Percentiles rank a stretch among this genome's conserved stretches.
phyloP scores from a whole-genome alignment of 805 yeast genomes.

The Candida ulmi region DNA sequence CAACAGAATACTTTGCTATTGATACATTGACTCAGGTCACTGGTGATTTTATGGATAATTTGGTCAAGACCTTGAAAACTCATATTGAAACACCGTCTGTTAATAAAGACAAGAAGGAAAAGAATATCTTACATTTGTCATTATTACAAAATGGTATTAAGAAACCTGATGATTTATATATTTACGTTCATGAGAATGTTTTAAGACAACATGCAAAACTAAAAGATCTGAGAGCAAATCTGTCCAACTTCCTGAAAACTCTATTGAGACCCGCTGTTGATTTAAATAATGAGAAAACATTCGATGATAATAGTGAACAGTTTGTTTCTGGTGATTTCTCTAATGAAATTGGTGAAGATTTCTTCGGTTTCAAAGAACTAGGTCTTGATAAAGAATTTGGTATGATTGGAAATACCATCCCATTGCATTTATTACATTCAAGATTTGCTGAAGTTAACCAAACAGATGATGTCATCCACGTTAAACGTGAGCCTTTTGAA shows the following conservation, averaged over 20 bases:
- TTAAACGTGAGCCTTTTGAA: slow-evolving; percentile 61
- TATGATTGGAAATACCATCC: slow-evolving; percentile 76
- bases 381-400: slow-evolving; percentile 93
- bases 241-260: slow-evolving; percentile 70
- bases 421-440: slow-evolving; percentile 81
- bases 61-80: slow-evolving; percentile 63
- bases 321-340: slow-evolving; percentile 94
- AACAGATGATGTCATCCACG: slow-evolving; percentile 36
- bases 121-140: slow-evolving; percentile 53
- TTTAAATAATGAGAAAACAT: slow-evolving; percentile 61
- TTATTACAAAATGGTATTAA: slow-evolving; percentile 83
- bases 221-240: slow-evolving; percentile 57
- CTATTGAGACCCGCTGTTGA: slow-evolving; percentile 75
- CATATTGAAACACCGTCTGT: slow-evolving; percentile 58
- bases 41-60: slow-evolving; percentile 68
- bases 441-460: slow-evolving; percentile 56
- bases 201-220: slow-evolving; percentile 64
- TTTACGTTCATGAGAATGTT: slow-evolving; percentile 69
- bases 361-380: slow-evolving; percentile 92
- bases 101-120: slow-evolving; percentile 26
- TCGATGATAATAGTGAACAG: slow-evolving; percentile 88
- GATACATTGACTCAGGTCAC: slow-evolving; percentile 80
- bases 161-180: slow-evolving; percentile 69
- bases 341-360: slow-evolving; percentile 91
- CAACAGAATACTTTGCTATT: slow-evolving; percentile 71